Evolutionary conservation across 495 filamentous ascomycete species (phyloP).

Genomic region (Penicillium maclennaniae): DNA sequence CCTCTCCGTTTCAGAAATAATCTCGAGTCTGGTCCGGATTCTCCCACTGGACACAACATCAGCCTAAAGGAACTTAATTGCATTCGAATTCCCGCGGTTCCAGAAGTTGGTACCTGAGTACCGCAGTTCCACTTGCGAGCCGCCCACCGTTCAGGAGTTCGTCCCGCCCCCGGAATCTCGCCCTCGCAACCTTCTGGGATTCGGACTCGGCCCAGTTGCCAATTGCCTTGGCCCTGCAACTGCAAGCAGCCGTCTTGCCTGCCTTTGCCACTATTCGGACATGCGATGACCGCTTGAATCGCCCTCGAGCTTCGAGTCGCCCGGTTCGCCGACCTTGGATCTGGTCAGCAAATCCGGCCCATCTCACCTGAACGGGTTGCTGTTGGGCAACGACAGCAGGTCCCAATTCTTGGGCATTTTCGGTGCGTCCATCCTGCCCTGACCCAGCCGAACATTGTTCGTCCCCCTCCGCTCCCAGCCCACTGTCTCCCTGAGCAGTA

Average conservation of each 20-base stretch:
- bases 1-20: background rate
- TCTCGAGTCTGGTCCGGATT: background rate
- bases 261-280: conserved; percentile 7
- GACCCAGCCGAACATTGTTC: background rate
- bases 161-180: conserved; percentile 18
- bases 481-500: background rate
- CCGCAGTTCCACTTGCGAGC: conserved; percentile 4
- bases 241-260: conserved; percentile 7
- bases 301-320: conserved; percentile 8
- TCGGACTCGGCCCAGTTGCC: conserved; percentile 1
- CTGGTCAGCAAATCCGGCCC: conserved; percentile 2
- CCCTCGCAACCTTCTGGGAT: background rate
- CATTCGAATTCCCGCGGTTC: background rate
- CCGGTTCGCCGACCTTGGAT: background rate
- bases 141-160: conserved; percentile 22
- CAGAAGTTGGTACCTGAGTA: conserved; percentile 1
- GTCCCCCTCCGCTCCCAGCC: background rate
- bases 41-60: background rate
- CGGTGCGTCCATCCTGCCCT: conserved; percentile 10
- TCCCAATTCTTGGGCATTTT: conserved; percentile 13
- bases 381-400: conserved; percentile 12
- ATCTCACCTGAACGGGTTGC: conserved; percentile 6
- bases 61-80: background rate
- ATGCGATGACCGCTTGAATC: conserved; percentile 20
- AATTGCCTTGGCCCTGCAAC: conserved; percentile 1